A percentile compares a stretch with the other conserved stretches of the same genome.
These are phyloP conservation scores for Xylariaceae sp. DNA, from an alignment of 2,329 filamentous ascomycete genomes.

Conservation along the genomic window DNA sequence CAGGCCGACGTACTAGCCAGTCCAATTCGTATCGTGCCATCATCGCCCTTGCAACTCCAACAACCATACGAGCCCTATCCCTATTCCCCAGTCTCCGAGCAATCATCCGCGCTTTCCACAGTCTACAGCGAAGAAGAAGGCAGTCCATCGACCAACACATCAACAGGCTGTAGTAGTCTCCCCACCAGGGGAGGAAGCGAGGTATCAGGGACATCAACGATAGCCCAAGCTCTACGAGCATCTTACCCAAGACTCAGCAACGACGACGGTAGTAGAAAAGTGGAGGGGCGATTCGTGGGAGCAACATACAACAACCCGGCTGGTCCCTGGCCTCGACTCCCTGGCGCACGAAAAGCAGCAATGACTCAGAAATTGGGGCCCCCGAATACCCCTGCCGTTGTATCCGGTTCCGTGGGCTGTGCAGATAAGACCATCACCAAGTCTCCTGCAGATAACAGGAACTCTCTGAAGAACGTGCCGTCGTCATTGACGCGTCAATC, in stretches of 20 bases:
- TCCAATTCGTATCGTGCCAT: constrained; percentile 35
- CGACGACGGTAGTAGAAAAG: neutral
- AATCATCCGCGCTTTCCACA: constrained; percentile 51
- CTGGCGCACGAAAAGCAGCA: constrained; percentile 8
- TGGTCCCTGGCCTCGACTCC: neutral
- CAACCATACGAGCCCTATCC: constrained; percentile 5
- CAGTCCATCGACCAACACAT: constrained; percentile 14
- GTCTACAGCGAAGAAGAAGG: constrained; percentile 50
- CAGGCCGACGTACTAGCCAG: constrained; percentile 37
- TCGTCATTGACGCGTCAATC: constrained; percentile 18
- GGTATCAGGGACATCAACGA: constrained; percentile 4
- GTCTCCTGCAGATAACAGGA: neutral
- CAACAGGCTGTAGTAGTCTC: constrained; percentile 2
- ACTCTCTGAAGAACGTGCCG: constrained; percentile 2
- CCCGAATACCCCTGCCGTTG: neutral
- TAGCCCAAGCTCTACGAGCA: constrained; percentile 11
- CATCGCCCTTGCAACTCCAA: neutral
- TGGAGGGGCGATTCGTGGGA: neutral
- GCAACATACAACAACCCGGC: neutral
- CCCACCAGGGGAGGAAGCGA: neutral
- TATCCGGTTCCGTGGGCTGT: neutral
- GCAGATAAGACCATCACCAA: too few species aligned
- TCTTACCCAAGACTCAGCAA: neutral
- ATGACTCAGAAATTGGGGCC: constrained; percentile 6
- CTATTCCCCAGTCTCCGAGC: constrained; percentile 36